Evolutionary conservation across 176 grass and related monocot genomes (phyloP).

Genomic region (Carex littledalei): DNA sequence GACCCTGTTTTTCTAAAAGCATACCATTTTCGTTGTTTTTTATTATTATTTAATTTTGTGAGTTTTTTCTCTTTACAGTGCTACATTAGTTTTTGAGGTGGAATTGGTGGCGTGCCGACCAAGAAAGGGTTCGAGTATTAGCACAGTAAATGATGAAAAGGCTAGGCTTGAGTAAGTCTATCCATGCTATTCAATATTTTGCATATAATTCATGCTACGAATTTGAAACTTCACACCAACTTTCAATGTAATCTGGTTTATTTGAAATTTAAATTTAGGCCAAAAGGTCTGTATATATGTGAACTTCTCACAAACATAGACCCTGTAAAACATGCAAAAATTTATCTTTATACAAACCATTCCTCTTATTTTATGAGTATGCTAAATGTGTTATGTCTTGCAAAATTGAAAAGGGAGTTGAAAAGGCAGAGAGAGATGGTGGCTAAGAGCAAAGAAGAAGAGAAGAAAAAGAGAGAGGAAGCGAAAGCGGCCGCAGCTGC

Average conservation of each 20-base stretch:
- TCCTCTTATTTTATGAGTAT: not conserved
- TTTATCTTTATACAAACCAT: not conserved
- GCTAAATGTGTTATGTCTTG: not conserved
- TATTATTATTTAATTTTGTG: not conserved
- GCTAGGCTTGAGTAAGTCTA: conserved; percentile 83
- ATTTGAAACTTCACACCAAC: not conserved
- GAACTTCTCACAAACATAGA: not conserved
- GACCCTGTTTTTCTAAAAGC: not conserved
- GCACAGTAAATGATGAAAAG: conserved; percentile 76
- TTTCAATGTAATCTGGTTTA: not conserved
- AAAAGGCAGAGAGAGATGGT: conserved; percentile 72
- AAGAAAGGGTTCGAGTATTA: conserved; percentile 80
- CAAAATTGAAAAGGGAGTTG: conserved; percentile 53
- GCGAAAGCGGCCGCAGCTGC: conserved; percentile 76
- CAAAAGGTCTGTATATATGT: not conserved
- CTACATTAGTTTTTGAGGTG: conserved; percentile 92
- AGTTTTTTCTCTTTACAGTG: conserved; percentile 44
- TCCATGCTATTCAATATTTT: not conserved
- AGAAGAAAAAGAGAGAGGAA: conserved; percentile 93
- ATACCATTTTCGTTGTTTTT: not conserved
- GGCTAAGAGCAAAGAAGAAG: conserved; percentile 80
- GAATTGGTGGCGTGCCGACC: conserved; percentile 80
- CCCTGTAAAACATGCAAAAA: not conserved
- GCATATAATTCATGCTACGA: not conserved
- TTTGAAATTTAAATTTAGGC: not conserved